phyloP scores from a whole-genome alignment of 2,329 filamentous ascomycete species.

The Huntiella moniliformis region DNA sequence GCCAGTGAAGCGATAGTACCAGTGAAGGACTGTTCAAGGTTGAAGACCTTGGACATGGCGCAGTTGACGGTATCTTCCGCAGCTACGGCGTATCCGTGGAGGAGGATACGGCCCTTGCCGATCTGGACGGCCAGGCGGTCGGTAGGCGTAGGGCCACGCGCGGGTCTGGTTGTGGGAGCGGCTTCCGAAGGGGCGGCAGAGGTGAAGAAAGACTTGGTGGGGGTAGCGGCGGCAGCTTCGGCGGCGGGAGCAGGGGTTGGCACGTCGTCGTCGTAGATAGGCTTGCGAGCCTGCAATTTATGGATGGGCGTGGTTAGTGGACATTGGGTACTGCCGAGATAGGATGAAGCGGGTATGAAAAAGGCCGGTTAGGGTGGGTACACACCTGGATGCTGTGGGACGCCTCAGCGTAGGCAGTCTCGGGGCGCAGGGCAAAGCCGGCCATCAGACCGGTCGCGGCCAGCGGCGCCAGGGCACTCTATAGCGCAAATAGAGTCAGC shows the following conservation, averaged over 20 bases:
- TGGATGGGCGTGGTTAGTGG: background rate
- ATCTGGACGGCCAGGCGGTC: slow-evolving; percentile 76
- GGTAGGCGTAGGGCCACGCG: slow-evolving; percentile 54
- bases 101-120: slow-evolving; percentile 56
- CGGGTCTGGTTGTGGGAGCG: slow-evolving; percentile 17
- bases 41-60: slow-evolving; percentile 60
- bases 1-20: slow-evolving; percentile 75
- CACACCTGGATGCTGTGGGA: slow-evolving; percentile 16
- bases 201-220: slow-evolving; percentile 15
- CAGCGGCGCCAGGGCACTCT: slow-evolving; percentile 36
- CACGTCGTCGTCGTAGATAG: slow-evolving; percentile 58
- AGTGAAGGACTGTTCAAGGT: slow-evolving; percentile 78
- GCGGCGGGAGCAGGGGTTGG: slow-evolving; percentile 13
- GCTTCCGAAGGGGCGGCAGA: slow-evolving; percentile 16
- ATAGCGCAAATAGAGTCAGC: slow-evolving; percentile 12
- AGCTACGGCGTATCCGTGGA: slow-evolving; percentile 55
- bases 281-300: slow-evolving; percentile 27
- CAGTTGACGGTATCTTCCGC: slow-evolving; percentile 72
- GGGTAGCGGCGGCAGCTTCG: slow-evolving; percentile 18
- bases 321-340: background rate
- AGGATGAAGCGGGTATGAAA: background rate
- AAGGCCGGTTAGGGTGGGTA: background rate
- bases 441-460: slow-evolving; percentile 32
- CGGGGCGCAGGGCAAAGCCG: slow-evolving; percentile 28
- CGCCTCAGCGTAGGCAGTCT: slow-evolving; percentile 32